A percentile compares a stretch with the other conserved stretches of the same genome.
phyloP scores from a whole-genome alignment of 2,329 filamentous ascomycete genomes.

The Curvularia sp. region DNA sequence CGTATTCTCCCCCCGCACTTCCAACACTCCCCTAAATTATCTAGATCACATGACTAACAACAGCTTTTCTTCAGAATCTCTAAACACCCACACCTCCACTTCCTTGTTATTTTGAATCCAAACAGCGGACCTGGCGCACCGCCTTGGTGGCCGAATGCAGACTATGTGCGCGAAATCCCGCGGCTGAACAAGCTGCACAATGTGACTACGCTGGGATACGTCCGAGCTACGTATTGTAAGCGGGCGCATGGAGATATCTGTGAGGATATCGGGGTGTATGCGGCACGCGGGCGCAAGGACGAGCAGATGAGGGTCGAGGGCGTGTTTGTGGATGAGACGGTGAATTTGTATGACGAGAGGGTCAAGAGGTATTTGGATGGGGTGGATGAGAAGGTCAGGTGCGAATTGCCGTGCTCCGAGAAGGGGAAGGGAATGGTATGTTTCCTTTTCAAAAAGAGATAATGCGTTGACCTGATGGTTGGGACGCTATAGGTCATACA shows the following conservation, averaged over 20 bases:
- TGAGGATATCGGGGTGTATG: constrained; percentile 56
- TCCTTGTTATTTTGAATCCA: constrained; percentile 61
- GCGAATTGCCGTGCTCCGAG: constrained; percentile 6
- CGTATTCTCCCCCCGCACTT: too few species aligned
- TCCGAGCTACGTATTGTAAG: constrained; percentile 58
- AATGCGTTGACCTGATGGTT: background rate
- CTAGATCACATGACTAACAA: too few species aligned
- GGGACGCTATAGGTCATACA: constrained; percentile 31
- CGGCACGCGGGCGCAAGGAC: constrained; percentile 47
- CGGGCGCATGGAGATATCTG: constrained; percentile 49
- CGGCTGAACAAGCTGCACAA: constrained; percentile 54
- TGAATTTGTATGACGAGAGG: constrained; percentile 34
- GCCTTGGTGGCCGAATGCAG: constrained; percentile 55
- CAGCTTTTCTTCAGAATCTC: constrained; percentile 18
- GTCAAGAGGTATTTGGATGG: constrained; percentile 30
- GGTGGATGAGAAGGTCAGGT: constrained; percentile 26
- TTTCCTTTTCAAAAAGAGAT: background rate
- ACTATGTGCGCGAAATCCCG: constrained; percentile 55
- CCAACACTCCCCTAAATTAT: too few species aligned
- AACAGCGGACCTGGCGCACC: constrained; percentile 55
- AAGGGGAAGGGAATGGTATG: constrained; percentile 21
- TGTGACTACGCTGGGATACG: constrained; percentile 59
- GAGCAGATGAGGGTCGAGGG: constrained; percentile 53
- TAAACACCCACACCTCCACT: constrained; percentile 51
- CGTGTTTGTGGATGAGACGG: constrained; percentile 62